Base-by-base conservation (phyloP, 768 basidiomycete genomes). In the Mrakia blollopis region DNA sequence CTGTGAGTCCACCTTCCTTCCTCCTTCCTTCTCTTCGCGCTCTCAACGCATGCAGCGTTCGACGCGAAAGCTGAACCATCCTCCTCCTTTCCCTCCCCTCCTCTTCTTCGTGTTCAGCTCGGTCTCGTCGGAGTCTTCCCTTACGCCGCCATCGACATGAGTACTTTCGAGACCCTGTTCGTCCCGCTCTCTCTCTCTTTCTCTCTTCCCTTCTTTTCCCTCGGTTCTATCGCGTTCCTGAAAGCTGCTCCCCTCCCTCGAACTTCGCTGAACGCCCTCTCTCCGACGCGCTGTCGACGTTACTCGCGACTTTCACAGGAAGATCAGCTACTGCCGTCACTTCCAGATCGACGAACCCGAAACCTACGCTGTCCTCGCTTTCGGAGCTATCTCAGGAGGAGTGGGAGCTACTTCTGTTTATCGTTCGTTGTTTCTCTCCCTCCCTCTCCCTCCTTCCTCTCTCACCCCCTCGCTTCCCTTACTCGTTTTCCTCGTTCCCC, bases 91-190 rank as follows among this genome's bases (percentile, higher is more conserved):
- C 28, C n/a, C n/a, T n/a, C n/a, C 61, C 39, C 47, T 72, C 28
- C 16, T 13, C 44, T 44, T 44, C 32, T 63, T 65, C 41, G 2
- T n/a, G n/a, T 78, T 60, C 82, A 97, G 94, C 91, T 96, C 80
- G 97, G 97, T 60, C 87, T 99, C 47, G 84, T 98, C 73, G 97
- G 97, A 44, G 97, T 99, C 44, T 98, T 98, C 85, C 97, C 97
- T 0, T 87, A 87, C 78, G 83, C 92, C 21, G 96, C 96, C 7
- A 99, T 98, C 79, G 96, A 99, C 84, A 96, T 85, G 85, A 83
- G 82, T 80, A 95, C 95, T 4, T 98, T 97, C 78, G 96, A 98
- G 85, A 93, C 93, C 2, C 88, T 99, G 78, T 80, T 44, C 67
- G 74, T 73, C 1, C 35, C 30, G 8, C n/a, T n/a, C n/a, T n/a